A percentile compares a stretch with the other conserved stretches of the same genome.
These are phyloP conservation scores for Cystobasidium pallidum DNA, from an alignment of 1,284 basidiomycete species.

Conservation along the genomic window DNA sequence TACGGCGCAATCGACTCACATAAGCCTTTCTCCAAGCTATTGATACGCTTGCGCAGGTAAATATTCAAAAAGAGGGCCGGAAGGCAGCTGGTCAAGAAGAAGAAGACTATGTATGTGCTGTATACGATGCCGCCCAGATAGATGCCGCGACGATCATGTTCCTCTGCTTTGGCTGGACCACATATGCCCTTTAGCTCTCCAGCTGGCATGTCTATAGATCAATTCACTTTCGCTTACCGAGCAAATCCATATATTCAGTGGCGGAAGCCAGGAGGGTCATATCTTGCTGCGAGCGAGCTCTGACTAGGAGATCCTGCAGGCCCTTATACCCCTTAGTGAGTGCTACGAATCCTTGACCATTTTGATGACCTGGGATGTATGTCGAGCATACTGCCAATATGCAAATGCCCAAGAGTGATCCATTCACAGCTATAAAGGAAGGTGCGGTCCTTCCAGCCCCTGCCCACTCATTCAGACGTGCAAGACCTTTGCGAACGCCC, in stretches of 20 bases:
- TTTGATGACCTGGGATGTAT: background rate
- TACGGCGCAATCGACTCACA: constrained; percentile 7
- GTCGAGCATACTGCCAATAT: background rate
- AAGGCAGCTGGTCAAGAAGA: constrained; percentile 18
- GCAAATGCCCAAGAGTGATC: background rate
- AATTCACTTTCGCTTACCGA: background rate
- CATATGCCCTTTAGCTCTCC: background rate
- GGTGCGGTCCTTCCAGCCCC: background rate
- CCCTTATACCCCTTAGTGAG: background rate
- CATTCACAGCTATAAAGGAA: background rate
- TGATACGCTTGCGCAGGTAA: constrained; percentile 19
- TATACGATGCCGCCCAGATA: background rate
- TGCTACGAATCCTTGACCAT: background rate
- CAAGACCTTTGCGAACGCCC: background rate
- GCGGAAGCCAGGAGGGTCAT: background rate
- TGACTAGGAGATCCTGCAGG: background rate
- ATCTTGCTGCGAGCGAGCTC: constrained; percentile 1
- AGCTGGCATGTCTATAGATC: background rate
- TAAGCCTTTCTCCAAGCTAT: constrained; percentile 1
- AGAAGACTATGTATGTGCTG: constrained; percentile 6
- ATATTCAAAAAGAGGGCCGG: constrained; percentile 11
- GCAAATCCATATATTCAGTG: background rate
- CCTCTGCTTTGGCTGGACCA: background rate
- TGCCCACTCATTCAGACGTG: background rate
- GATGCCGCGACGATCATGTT: background rate